phyloP scores from a whole-genome alignment of 2,329 filamentous ascomycete species.

The Xylaria polymorpha region DNA sequence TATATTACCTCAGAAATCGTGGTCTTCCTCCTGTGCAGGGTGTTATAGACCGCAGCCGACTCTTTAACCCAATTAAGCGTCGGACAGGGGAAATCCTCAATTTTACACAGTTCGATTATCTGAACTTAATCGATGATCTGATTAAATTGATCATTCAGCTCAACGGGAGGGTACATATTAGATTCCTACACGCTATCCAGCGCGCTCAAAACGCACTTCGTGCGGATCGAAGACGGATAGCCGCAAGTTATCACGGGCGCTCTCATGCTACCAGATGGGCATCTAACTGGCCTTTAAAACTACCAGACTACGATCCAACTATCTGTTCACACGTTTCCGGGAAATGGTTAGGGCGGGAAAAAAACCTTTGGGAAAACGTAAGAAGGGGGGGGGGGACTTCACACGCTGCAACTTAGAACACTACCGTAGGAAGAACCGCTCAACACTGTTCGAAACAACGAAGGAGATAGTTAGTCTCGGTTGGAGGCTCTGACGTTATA shows the following conservation, averaged over 20 bases:
- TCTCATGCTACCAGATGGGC: slow-evolving; percentile 18
- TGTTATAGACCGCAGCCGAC: no score
- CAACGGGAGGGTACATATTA: not conserved
- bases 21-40: no score
- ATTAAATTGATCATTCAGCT: not conserved
- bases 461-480: no score
- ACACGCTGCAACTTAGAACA: no score
- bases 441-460: no score
- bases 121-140: not conserved
- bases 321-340: not conserved
- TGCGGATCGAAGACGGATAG: not conserved
- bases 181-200: not conserved
- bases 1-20: not conserved
- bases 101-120: slow-evolving; percentile 6
- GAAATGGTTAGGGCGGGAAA: no score
- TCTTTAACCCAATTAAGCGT: not conserved
- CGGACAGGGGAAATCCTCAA: not conserved
- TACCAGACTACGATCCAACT: slow-evolving; percentile 1
- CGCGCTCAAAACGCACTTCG: not conserved
- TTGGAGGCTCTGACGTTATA: no score
- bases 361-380: not conserved
- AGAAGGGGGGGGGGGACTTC: no score
- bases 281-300: slow-evolving; percentile 9
- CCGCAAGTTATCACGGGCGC: not conserved
- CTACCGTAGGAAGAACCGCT: no score